phyloP scores from a whole-genome alignment of 2,329 filamentous ascomycete species.

The Aspergillus jensenii region DNA sequence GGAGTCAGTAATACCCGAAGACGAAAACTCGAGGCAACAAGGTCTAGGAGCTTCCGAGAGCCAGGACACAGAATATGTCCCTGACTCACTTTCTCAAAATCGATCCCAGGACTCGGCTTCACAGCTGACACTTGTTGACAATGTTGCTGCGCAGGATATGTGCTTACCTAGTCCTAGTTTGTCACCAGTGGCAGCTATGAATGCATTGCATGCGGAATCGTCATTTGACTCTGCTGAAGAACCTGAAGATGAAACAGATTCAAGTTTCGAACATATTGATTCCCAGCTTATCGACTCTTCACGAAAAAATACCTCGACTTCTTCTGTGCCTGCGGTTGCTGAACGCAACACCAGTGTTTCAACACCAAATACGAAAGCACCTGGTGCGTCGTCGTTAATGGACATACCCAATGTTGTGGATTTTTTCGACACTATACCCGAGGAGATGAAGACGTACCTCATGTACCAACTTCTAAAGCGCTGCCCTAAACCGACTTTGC shows the following conservation, averaged over 20 bases:
- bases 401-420: slow-evolving; percentile 86
- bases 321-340: slow-evolving; percentile 8
- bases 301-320: slow-evolving; percentile 18
- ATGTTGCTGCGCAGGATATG: slow-evolving; percentile 76
- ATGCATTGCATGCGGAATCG: slow-evolving; percentile 46
- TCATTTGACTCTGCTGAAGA: slow-evolving; percentile 43
- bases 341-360: slow-evolving; percentile 9
- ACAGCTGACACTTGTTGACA: slow-evolving; percentile 59
- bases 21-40: slow-evolving; percentile 1
- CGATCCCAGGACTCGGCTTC: slow-evolving; percentile 22
- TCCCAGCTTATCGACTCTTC: slow-evolving; percentile 24
- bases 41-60: slow-evolving; percentile 16
- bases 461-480: slow-evolving; percentile 93
- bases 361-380: slow-evolving; percentile 19
- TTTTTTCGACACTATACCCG: slow-evolving; percentile 85
- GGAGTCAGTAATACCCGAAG: slow-evolving; percentile 9
- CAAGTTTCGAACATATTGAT: slow-evolving; percentile 41
- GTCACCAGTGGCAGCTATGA: slow-evolving; percentile 83
- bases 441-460: slow-evolving; percentile 89
- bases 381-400: slow-evolving; percentile 53
- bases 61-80: slow-evolving; percentile 25
- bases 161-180: slow-evolving; percentile 92
- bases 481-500: slow-evolving; percentile 82
- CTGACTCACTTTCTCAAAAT: slow-evolving; percentile 22
- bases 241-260: slow-evolving; percentile 43